Conservation (phyloP, 805 yeast species). For the Hanseniaspora lindneri region DNA sequence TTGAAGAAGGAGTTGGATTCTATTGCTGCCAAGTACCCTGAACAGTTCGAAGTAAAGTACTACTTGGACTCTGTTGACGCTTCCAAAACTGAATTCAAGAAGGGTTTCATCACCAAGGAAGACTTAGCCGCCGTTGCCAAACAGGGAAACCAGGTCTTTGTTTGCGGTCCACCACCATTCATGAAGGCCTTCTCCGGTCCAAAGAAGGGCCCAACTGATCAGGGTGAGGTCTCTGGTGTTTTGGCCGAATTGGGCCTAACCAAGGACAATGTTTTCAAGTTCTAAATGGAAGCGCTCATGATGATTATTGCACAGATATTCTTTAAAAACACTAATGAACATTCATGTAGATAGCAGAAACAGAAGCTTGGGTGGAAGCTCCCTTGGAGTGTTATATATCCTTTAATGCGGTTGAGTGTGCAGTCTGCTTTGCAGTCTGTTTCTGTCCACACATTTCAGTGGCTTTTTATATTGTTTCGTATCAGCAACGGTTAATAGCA, state of each 20-base stretch:
- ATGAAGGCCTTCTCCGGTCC: constrained; percentile 78
- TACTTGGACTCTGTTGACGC: constrained; percentile 51
- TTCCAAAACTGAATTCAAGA: constrained; percentile 36
- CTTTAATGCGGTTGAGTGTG: too few relatives aligned
- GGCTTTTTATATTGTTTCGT: too few relatives aligned
- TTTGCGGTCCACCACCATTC: constrained; percentile 93
- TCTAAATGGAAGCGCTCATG: constrained; percentile 38
- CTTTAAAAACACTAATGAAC: neutral
- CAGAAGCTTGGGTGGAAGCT: neutral
- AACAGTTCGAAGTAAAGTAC: constrained; percentile 65
- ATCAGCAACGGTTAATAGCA: too few relatives aligned
- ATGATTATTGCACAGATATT: neutral
- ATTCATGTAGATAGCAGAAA: neutral
- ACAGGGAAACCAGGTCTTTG: constrained; percentile 62
- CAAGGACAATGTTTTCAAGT: constrained; percentile 82
- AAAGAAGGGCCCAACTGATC: constrained; percentile 77
- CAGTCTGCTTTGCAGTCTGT: too few relatives aligned
- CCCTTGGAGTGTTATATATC: neutral
- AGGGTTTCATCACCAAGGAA: constrained; percentile 72
- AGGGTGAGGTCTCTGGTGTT: constrained; percentile 86
- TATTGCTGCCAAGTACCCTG: constrained; percentile 45
- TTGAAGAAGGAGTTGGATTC: constrained; percentile 66
- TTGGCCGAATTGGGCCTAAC: constrained; percentile 79
- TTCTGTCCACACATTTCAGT: too few relatives aligned
- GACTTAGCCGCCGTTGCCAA: constrained; percentile 59